Evolutionary conservation across 1,139 yeast species (phyloP).

Genomic region (Maudiozyma humilis): DNA sequence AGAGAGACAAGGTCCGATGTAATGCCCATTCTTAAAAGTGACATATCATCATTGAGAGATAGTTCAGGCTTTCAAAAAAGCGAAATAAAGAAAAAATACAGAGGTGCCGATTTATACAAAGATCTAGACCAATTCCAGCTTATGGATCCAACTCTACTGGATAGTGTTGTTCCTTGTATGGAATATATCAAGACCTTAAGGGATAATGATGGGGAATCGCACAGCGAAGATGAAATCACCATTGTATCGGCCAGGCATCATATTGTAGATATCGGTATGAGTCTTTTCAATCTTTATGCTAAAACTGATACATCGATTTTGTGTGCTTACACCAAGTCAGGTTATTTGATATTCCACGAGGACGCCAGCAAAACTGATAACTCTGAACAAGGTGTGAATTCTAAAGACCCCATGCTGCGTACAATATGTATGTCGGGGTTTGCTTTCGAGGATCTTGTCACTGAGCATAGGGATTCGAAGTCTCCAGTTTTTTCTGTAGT

Average conservation of each 20-base stretch:
- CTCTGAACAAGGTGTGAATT: conserved; percentile 9
- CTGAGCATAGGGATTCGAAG: conserved; percentile 6
- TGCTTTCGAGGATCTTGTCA: conserved; percentile 26
- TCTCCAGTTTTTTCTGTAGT: conserved; percentile 21
- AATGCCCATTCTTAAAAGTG: conserved; percentile 9
- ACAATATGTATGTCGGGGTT: conserved; percentile 28
- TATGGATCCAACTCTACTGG: conserved; percentile 17
- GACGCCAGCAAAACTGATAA: conserved; percentile 8
- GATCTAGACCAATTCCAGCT: conserved; percentile 18
- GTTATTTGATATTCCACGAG: conserved; percentile 17
- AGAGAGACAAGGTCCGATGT: neutral
- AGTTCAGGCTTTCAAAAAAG: conserved; percentile 6
- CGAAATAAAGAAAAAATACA: conserved; percentile 13
- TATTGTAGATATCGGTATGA: conserved; percentile 24
- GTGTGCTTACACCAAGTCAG: conserved; percentile 15
- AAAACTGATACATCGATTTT: conserved; percentile 9
- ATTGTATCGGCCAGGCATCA: conserved; percentile 28
- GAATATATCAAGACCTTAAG: conserved; percentile 15
- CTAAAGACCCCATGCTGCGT: conserved; percentile 10
- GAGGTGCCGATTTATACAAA: conserved; percentile 18
- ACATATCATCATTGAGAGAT: no score
- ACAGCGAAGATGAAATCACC: conserved; percentile 10
- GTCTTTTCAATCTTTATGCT: conserved; percentile 14
- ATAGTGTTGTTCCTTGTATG: conserved; percentile 19
- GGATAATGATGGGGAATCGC: conserved; percentile 6